phyloP scores from a whole-genome alignment of 192 early-diverging fungal genomes.

The Entomortierella lignicola region DNA sequence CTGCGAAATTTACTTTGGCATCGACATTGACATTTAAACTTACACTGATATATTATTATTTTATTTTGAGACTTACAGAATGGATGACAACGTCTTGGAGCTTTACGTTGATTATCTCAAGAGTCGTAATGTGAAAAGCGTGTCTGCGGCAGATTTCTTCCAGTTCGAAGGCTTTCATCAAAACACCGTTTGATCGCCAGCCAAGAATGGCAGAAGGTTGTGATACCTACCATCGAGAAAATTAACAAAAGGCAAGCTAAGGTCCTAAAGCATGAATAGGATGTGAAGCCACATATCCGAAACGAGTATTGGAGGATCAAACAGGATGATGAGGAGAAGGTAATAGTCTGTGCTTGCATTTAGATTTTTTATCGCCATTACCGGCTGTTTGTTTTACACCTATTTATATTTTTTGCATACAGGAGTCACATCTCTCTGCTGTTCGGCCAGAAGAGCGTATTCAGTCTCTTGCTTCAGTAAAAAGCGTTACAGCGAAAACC shows the following conservation, averaged over 20 bases:
- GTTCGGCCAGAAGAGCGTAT: slow-evolving; percentile 3
- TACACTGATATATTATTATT: not conserved
- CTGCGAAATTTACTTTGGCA: not conserved
- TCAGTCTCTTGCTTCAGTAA: not conserved
- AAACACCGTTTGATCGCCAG: not conserved
- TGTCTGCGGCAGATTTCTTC: not conserved
- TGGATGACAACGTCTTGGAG: not conserved
- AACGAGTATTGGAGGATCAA: not conserved
- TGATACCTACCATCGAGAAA: slow-evolving; percentile 1
- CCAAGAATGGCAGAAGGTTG: not conserved
- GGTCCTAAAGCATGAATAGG: not conserved
- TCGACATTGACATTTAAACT: not conserved
- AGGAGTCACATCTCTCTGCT: not conserved
- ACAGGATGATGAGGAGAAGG: not conserved
- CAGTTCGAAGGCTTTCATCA: not conserved
- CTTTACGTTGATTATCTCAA: not conserved
- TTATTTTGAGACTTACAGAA: not conserved
- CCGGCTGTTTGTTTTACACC: not conserved
- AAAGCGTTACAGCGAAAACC: not conserved
- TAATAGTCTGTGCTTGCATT: not conserved
- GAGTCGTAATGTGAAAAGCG: not conserved
- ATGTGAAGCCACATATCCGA: slow-evolving; percentile 2
- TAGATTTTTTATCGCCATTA: not conserved
- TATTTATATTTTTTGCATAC: not conserved
- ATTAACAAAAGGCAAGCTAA: not conserved